phyloP scores from a whole-genome alignment of 2,329 filamentous ascomycete species.

The Arthrobotrys musiformis region DNA sequence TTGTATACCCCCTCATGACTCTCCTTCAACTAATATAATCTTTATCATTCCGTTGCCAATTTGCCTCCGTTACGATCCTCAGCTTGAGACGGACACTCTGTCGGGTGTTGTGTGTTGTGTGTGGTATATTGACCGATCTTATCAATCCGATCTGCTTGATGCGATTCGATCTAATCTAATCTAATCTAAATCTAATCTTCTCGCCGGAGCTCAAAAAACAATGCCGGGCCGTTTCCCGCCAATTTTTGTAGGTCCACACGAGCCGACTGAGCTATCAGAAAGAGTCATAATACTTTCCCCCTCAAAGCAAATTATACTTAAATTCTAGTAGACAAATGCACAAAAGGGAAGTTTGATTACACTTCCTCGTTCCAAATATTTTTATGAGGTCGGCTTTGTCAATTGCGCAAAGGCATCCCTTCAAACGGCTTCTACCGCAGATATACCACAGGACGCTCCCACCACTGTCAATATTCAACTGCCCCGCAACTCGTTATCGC shows the following conservation, averaged over 20 bases:
- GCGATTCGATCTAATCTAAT: slow-evolving; percentile 11
- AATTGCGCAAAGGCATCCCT: slow-evolving; percentile 38
- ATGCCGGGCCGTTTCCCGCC: slow-evolving; percentile 26
- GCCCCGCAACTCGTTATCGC: slow-evolving; percentile 28
- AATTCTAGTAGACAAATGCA: too few relatives aligned
- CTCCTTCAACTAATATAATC: slow-evolving; percentile 5
- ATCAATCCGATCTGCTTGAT: too few relatives aligned
- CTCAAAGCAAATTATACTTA: too few relatives aligned
- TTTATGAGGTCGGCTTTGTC: slow-evolving; percentile 41
- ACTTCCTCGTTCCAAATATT: not conserved
- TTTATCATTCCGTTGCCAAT: not conserved
- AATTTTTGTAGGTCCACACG: slow-evolving; percentile 14
- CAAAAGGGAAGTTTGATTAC: not conserved
- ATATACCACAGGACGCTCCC: not conserved
- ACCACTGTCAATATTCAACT: not conserved
- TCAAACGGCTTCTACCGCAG: slow-evolving; percentile 32
- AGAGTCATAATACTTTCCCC: slow-evolving; percentile 35
- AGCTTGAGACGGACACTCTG: too few relatives aligned
- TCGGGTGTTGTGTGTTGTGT: slow-evolving; percentile 35
- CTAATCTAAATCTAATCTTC: slow-evolving; percentile 48
- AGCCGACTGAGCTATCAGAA: not conserved
- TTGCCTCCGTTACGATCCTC: not conserved
- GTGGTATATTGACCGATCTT: too few relatives aligned
- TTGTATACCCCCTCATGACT: slow-evolving; percentile 9
- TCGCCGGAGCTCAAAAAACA: slow-evolving; percentile 3